Evolutionary conservation across 1,139 yeast genomes (phyloP).

Genomic region (Kodamaea suecica): DNA sequence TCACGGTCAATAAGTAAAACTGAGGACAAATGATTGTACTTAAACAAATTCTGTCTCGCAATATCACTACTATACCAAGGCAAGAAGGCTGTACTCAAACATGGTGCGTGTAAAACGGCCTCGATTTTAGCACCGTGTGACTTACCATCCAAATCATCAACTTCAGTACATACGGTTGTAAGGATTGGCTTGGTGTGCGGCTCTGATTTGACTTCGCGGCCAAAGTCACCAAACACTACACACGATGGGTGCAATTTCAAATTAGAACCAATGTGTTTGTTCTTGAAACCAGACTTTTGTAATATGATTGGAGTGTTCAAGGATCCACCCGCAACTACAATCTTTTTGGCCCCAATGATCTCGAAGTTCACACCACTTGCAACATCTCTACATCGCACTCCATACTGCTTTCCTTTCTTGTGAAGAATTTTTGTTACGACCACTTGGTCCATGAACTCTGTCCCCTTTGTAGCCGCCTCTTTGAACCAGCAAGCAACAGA

Average conservation of each 20-base stretch:
- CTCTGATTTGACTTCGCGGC: slow-evolving; percentile 29
- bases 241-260: slow-evolving; percentile 55
- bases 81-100: slow-evolving; percentile 32
- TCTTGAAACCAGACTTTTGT: slow-evolving; percentile 51
- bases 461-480: slow-evolving; percentile 49
- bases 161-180: slow-evolving; percentile 50
- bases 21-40: slow-evolving; percentile 40
- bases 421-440: slow-evolving; percentile 41
- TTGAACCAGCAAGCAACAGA: slow-evolving; percentile 51
- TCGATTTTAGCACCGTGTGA: slow-evolving; percentile 60
- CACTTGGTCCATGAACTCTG: slow-evolving; percentile 49
- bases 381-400: slow-evolving; percentile 36
- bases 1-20: slow-evolving; percentile 52
- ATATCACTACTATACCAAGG: slow-evolving; percentile 46
- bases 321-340: slow-evolving; percentile 50
- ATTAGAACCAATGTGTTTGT: slow-evolving; percentile 52
- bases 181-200: slow-evolving; percentile 46
- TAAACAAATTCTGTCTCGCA: slow-evolving; percentile 32
- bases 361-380: slow-evolving; percentile 29
- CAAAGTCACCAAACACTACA: slow-evolving; percentile 43
- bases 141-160: slow-evolving; percentile 52
- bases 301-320: slow-evolving; percentile 52
- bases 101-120: slow-evolving; percentile 48
- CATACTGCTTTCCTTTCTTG: slow-evolving; percentile 43
- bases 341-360: slow-evolving; percentile 47